Evolutionary conservation across 1,284 basidiomycete species (phyloP).

Genomic region (Melanopsichium pennsylvanicum): DNA sequence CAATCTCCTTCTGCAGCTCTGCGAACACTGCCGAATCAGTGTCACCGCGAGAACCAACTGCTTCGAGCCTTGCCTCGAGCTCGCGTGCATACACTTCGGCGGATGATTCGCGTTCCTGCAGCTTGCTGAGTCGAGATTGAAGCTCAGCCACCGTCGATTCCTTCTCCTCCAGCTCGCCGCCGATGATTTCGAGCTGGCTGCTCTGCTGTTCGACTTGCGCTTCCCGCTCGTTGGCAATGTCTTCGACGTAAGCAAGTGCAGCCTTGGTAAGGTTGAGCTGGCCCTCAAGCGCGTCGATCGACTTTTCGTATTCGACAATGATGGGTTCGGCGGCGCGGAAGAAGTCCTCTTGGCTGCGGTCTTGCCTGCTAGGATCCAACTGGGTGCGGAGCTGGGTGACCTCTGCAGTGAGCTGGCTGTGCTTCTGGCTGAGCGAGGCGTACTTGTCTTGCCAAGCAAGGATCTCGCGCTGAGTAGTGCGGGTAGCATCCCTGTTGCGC

Average conservation of each 20-base stretch:
- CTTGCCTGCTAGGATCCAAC: constrained; percentile 55
- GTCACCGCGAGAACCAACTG: constrained; percentile 78
- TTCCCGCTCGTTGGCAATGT: constrained; percentile 88
- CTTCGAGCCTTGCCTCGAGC: constrained; percentile 86
- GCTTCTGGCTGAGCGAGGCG: constrained; percentile 81
- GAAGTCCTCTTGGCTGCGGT: constrained; percentile 75
- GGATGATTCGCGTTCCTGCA: constrained; percentile 85
- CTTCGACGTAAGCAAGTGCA: constrained; percentile 86
- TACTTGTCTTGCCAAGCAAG: constrained; percentile 81
- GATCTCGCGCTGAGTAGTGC: constrained; percentile 71
- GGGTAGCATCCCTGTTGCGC: constrained; percentile 27
- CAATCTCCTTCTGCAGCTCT: constrained; percentile 83
- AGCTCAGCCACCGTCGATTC: constrained; percentile 82
- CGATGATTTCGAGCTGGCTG: constrained; percentile 69
- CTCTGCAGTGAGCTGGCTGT: constrained; percentile 84
- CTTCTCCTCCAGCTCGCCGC: constrained; percentile 77
- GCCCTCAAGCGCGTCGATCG: constrained; percentile 91
- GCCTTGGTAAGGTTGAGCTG: constrained; percentile 88
- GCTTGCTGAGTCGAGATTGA: constrained; percentile 78
- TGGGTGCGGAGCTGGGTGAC: constrained; percentile 70
- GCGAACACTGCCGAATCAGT: constrained; percentile 78
- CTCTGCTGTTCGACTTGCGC: constrained; percentile 73
- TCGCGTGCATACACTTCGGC: constrained; percentile 93
- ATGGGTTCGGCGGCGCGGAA: constrained; percentile 96
- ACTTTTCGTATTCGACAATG: constrained; percentile 94